These are phyloP conservation scores for Malassezia furfur DNA, from an alignment of 1,284 basidiomycete species.

Conservation along the genomic window DNA sequence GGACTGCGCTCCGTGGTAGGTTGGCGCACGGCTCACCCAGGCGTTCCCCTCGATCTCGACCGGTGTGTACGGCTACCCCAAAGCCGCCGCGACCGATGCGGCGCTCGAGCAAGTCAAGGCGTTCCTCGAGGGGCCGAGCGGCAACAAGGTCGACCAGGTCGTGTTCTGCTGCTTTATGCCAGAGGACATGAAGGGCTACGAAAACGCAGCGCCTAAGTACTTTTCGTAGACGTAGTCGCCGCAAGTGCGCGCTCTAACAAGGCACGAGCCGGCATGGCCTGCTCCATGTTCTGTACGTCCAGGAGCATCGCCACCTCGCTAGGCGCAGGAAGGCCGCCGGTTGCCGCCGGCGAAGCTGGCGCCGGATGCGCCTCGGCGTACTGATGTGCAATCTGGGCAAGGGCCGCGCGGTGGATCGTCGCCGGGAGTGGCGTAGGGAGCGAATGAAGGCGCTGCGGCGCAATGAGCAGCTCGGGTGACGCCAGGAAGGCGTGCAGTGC, in stretches of 20 bases:
- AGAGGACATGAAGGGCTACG: conserved; percentile 22
- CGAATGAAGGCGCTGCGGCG: not conserved
- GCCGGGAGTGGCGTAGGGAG: not conserved
- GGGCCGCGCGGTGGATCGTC: conserved; percentile 9
- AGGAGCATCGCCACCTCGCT: conserved; percentile 2
- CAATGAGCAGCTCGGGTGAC: conserved; percentile 2
- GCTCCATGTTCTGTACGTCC: not conserved
- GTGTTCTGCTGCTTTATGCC: conserved; percentile 36
- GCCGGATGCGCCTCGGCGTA: conserved; percentile 1
- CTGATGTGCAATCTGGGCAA: not conserved
- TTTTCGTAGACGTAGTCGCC: conserved; percentile 1
- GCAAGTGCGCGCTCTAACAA: not conserved
- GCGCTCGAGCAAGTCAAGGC: conserved; percentile 27
- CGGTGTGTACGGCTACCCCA: conserved; percentile 44
- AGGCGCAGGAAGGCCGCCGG: not conserved
- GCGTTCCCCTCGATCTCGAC: conserved; percentile 45
- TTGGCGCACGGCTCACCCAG: conserved; percentile 5
- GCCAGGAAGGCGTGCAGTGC: conserved; percentile 3
- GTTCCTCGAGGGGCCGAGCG: conserved; percentile 20
- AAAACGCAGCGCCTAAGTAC: conserved; percentile 8
- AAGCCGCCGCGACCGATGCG: conserved; percentile 24
- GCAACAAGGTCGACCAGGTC: conserved; percentile 23
- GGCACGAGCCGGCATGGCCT: not conserved
- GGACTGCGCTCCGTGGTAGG: conserved; percentile 22
- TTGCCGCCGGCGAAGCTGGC: not conserved